Evolutionary conservation across 257 asterid genomes (phyloP).

Genomic region (Solanum lycopersicoides): DNA sequence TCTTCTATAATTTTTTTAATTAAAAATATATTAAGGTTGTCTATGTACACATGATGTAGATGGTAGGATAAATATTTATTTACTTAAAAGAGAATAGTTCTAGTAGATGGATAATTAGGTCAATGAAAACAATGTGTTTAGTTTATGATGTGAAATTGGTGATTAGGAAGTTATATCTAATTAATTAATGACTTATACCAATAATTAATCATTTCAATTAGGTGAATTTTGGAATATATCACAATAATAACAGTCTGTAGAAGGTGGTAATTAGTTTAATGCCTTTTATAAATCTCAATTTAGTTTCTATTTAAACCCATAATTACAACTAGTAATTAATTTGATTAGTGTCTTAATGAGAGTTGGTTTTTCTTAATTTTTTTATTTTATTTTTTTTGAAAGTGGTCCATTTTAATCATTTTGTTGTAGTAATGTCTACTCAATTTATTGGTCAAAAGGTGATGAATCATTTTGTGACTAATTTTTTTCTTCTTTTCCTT

Average conservation of each 20-base stretch:
- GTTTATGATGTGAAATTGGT: constrained; percentile 8
- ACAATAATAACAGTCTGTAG: background rate
- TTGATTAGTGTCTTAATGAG: background rate
- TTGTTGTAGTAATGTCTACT: constrained; percentile 28
- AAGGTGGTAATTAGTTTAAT: background rate
- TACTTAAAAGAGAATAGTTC: background rate
- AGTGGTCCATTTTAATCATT: constrained; percentile 14
- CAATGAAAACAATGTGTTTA: constrained; percentile 42
- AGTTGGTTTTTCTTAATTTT: background rate
- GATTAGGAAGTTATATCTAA: constrained; percentile 23
- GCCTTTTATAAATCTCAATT: background rate
- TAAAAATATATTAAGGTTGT: background rate
- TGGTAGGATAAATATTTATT: background rate
- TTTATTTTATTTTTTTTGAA: constrained; percentile 2
- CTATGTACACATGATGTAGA: background rate
- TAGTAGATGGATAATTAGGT: constrained; percentile 61
- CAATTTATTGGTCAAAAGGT: constrained; percentile 15
- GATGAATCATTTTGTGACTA: background rate
- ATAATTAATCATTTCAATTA: background rate
- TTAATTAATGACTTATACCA: constrained; percentile 1
- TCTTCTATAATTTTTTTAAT: background rate
- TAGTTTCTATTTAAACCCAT: background rate
- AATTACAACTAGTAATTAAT: background rate
- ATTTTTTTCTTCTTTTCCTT: background rate
- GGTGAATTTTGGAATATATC: background rate